A percentile compares a stretch with the other conserved stretches of the same genome.
phyloP scores from a whole-genome alignment of 192 early-diverging fungal genomes.

The Diversispora epigaea region DNA sequence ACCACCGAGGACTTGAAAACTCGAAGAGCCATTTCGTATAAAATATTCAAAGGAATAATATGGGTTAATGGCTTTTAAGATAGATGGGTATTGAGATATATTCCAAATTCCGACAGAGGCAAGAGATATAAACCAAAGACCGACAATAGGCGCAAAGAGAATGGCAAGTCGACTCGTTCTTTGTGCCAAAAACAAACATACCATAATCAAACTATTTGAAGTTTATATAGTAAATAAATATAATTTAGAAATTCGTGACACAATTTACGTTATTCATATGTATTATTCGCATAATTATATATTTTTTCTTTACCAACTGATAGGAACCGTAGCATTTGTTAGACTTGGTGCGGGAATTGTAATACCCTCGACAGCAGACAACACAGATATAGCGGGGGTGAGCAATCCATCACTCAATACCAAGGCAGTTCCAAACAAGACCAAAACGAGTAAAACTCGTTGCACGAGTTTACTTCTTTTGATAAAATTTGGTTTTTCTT shows the following conservation, averaged over 20 bases:
- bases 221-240: background rate
- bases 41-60: constrained; percentile 42
- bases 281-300: no score
- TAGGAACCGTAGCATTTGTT: background rate
- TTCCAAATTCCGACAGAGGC: constrained; percentile 52
- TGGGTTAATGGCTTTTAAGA: constrained; percentile 50
- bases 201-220: constrained; percentile 35
- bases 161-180: constrained; percentile 40
- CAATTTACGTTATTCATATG: background rate
- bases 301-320: constrained; percentile 6
- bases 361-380: constrained; percentile 24
- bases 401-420: constrained; percentile 18
- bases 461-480: background rate
- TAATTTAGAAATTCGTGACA: background rate
- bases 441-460: background rate
- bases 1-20: constrained; percentile 43
- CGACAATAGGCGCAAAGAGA: constrained; percentile 48
- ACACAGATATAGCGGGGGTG: constrained; percentile 24
- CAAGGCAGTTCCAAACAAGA: constrained; percentile 10
- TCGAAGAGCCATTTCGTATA: constrained; percentile 25
- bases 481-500: constrained; percentile 9
- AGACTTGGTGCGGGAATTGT: background rate
- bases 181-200: constrained; percentile 49
- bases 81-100: constrained; percentile 35
- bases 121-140: constrained; percentile 50